Evolutionary conservation across 805 yeast species (phyloP).

Genomic region (Komagataella populi): DNA sequence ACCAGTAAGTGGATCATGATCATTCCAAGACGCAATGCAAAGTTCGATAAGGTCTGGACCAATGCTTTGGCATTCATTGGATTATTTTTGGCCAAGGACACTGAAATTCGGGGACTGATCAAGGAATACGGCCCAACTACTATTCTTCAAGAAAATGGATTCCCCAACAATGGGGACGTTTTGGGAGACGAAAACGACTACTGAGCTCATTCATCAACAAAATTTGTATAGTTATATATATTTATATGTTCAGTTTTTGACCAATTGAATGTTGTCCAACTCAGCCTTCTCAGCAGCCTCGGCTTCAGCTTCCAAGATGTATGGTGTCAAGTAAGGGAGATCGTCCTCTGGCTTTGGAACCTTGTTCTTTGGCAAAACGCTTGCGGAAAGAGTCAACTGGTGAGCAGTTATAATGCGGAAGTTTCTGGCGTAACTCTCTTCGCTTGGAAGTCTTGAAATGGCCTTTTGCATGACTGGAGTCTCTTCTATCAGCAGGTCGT

Average conservation of each 20-base stretch:
- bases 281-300: slow-evolving; percentile 80
- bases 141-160: slow-evolving; percentile 56
- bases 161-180: slow-evolving; percentile 43
- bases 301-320: slow-evolving; percentile 87
- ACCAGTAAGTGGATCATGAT: slow-evolving; percentile 75
- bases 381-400: slow-evolving; percentile 76
- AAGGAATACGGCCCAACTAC: slow-evolving; percentile 29
- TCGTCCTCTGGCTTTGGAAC: slow-evolving; percentile 73
- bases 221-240: background rate
- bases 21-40: slow-evolving; percentile 63
- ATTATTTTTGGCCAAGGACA: slow-evolving; percentile 59
- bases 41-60: slow-evolving; percentile 43
- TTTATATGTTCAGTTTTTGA: slow-evolving; percentile 7
- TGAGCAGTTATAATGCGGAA: slow-evolving; percentile 88
- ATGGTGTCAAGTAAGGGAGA: slow-evolving; percentile 72
- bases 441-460: slow-evolving; percentile 71
- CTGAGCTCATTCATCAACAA: slow-evolving; percentile 11
- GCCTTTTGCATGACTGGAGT: slow-evolving; percentile 80
- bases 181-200: slow-evolving; percentile 56
- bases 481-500: slow-evolving; percentile 84
- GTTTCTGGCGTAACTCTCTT: slow-evolving; percentile 80
- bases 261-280: slow-evolving; percentile 59
- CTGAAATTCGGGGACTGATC: slow-evolving; percentile 35
- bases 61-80: slow-evolving; percentile 80
- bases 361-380: slow-evolving; percentile 70